A percentile compares a stretch with the other conserved stretches of the same genome.
Evolutionary conservation across 495 filamentous ascomycete species (phyloP).

Genomic region (Neurospora sp.): DNA sequence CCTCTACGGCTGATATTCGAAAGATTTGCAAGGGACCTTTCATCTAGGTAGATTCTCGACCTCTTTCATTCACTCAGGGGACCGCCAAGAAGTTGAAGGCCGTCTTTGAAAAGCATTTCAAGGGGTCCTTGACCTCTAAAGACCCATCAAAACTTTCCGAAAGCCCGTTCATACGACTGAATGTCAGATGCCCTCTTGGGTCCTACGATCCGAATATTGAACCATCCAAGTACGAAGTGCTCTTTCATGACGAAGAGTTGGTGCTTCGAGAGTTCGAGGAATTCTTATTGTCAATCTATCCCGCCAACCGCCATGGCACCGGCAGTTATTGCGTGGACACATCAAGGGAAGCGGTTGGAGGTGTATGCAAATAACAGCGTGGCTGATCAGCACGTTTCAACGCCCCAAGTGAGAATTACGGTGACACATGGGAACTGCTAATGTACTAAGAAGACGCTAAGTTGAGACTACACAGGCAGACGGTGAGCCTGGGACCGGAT

Average conservation of each 20-base stretch:
- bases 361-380: neutral
- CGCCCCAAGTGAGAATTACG: neutral
- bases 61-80: conserved; percentile 54
- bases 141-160: conserved; percentile 19
- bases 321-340: neutral
- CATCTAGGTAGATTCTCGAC: conserved; percentile 70
- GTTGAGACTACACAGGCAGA: neutral
- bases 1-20: conserved; percentile 35
- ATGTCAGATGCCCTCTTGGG: conserved; percentile 57
- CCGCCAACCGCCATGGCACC: neutral
- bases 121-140: neutral
- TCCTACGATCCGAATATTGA: conserved; percentile 87
- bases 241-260: conserved; percentile 55
- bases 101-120: conserved; percentile 18
- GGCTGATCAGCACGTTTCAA: neutral
- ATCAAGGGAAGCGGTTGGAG: neutral
- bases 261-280: conserved; percentile 42
- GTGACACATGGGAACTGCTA: neutral
- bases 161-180: conserved; percentile 65
- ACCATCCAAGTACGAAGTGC: conserved; percentile 78
- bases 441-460: neutral
- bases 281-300: conserved; percentile 39
- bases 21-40: conserved; percentile 54
- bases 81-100: conserved; percentile 56
- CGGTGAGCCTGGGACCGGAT: neutral